phyloP scores from a whole-genome alignment of 2,329 filamentous ascomycete species.

The Phoma herbarum region DNA sequence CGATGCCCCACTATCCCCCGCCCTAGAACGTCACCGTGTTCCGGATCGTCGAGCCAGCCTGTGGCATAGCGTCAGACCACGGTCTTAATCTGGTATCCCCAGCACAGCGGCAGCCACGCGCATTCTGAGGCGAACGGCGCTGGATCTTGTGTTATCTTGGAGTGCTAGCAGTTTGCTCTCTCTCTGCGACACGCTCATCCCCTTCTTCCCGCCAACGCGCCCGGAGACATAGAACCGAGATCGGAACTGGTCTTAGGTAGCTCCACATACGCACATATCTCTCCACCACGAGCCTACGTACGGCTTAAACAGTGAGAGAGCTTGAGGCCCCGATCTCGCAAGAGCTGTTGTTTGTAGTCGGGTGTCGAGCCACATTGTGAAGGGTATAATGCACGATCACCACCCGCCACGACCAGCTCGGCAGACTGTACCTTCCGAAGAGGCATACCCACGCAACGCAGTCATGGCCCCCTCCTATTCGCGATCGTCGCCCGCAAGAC shows the following conservation, averaged over 20 bases:
- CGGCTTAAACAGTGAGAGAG: conserved; percentile 19
- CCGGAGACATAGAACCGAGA: conserved; percentile 26
- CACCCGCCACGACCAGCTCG: conserved; percentile 34
- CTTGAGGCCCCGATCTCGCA: conserved; percentile 25
- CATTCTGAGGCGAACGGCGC: conserved; percentile 4
- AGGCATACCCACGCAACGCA: conserved; percentile 25
- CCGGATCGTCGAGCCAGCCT: conserved; percentile 30
- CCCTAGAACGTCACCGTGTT: conserved; percentile 35
- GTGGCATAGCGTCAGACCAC: conserved; percentile 29
- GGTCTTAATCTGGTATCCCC: conserved; percentile 29
- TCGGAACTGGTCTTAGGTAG: conserved; percentile 35
- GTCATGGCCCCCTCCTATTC: conserved; percentile 35
- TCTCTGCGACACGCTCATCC: conserved; percentile 3
- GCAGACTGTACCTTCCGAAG: conserved; percentile 30
- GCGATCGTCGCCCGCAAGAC: conserved; percentile 32
- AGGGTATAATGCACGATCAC: conserved; percentile 41
- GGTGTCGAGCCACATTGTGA: neutral
- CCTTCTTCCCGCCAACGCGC: conserved; percentile 16
- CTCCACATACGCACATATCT: conserved; percentile 43
- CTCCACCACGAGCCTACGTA: conserved; percentile 28
- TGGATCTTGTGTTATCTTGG: conserved; percentile 6
- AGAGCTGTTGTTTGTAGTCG: conserved; percentile 7
- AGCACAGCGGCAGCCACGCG: conserved; percentile 25
- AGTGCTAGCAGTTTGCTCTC: conserved; percentile 7
- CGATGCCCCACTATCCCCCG: conserved; percentile 23